Conservation (phyloP, 2,329 filamentous ascomycete genomes). For the Lecanicillium sp. region DNA sequence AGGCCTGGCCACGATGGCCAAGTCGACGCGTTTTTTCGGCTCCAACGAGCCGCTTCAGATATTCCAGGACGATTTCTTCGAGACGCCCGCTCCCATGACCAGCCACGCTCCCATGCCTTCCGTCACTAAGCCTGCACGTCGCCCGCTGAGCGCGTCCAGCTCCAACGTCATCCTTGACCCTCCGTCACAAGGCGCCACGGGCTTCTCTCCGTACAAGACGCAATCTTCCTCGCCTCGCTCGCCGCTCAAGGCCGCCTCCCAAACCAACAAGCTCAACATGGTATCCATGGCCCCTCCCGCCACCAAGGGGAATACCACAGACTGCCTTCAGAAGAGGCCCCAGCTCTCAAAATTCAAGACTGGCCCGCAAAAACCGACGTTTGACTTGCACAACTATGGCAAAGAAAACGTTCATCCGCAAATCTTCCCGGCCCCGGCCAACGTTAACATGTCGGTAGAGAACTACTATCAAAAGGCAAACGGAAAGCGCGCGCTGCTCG, state of each 20-base stretch:
- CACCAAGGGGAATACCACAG: slow-evolving; percentile 45
- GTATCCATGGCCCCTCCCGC: slow-evolving; percentile 59
- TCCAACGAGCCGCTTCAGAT: slow-evolving; percentile 41
- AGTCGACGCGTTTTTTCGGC: slow-evolving; percentile 37
- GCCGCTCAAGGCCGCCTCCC: slow-evolving; percentile 41
- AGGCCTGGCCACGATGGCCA: slow-evolving; percentile 42
- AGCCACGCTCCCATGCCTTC: slow-evolving; percentile 50
- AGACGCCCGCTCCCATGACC: slow-evolving; percentile 37
- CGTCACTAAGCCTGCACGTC: slow-evolving; percentile 36
- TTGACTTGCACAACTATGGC: slow-evolving; percentile 32
- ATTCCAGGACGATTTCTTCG: slow-evolving; percentile 43
- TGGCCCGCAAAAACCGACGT: slow-evolving; percentile 41
- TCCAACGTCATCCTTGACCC: slow-evolving; percentile 62
- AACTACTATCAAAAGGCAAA: slow-evolving; percentile 44
- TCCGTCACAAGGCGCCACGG: slow-evolving; percentile 40
- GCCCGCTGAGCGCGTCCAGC: slow-evolving; percentile 41
- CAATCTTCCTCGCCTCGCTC: slow-evolving; percentile 50
- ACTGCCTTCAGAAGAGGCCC: slow-evolving; percentile 62
- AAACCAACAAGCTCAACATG: slow-evolving; percentile 56
- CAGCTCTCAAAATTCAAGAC: slow-evolving; percentile 52
- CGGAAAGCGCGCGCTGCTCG: slow-evolving; percentile 57
- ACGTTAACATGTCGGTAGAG: slow-evolving; percentile 42
- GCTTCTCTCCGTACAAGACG: slow-evolving; percentile 63
- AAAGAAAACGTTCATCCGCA: slow-evolving; percentile 51
- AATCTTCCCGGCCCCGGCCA: slow-evolving; percentile 38